A percentile compares a stretch with the other conserved stretches of the same genome.
These are phyloP conservation scores for Sphagnum magellanicum DNA, from an alignment of 228 moss, liverwort and hornwort genomes.

Conservation along the genomic window DNA sequence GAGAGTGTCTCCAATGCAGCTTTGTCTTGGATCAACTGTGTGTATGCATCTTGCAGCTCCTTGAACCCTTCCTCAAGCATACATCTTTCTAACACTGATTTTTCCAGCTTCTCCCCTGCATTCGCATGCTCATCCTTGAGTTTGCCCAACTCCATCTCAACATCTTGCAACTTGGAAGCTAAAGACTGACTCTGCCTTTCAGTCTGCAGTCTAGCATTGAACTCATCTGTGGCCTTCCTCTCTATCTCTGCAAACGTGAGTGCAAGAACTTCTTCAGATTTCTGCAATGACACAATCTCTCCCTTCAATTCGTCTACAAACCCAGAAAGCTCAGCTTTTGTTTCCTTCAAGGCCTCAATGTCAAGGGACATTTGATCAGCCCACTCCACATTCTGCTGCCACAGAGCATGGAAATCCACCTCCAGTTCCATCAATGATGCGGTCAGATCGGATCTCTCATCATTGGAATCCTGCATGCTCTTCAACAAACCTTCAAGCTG, in stretches of 20 bases:
- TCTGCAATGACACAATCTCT: constrained; percentile 9
- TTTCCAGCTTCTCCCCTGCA: constrained; percentile 26
- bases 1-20: constrained; percentile 19
- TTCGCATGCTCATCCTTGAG: constrained; percentile 12
- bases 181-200: constrained; percentile 22
- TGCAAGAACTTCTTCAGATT: constrained; percentile 18
- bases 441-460: constrained; percentile 22
- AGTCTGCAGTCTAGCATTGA: constrained; percentile 1
- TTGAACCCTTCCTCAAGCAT: constrained; percentile 31
- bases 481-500: constrained; percentile 30
- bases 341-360: constrained; percentile 17
- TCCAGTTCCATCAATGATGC: constrained; percentile 20
- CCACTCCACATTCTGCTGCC: constrained; percentile 20
- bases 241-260: constrained; percentile 11
- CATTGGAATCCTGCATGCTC: constrained; percentile 20
- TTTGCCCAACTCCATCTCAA: constrained; percentile 11
- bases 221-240: constrained; percentile 13
- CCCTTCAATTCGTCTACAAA: constrained; percentile 13
- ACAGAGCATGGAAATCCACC: constrained; percentile 15
- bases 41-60: constrained; percentile 27
- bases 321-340: constrained; percentile 12
- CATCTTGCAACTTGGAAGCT: constrained; percentile 21
- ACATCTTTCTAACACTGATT: constrained; percentile 11
- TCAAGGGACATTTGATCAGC: constrained; percentile 10
- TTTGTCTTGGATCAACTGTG: constrained; percentile 21